Evolutionary conservation across 2,329 filamentous ascomycete genomes (phyloP).

Genomic region (Neoarthrinium moseri): DNA sequence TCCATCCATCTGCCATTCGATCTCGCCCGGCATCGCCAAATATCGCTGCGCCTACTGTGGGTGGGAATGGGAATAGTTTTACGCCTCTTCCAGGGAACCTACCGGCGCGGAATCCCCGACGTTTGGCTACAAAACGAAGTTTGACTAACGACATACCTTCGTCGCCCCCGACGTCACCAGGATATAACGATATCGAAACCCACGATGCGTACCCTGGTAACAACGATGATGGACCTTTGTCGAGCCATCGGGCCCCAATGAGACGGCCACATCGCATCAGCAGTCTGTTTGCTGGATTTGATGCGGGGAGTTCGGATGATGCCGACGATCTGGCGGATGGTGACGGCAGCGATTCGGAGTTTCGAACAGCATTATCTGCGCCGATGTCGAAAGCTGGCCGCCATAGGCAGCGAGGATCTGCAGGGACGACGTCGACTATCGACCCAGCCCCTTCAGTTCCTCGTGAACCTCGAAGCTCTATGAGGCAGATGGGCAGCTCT

Average conservation of each 20-base stretch:
- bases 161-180: slow-evolving; percentile 40
- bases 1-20: slow-evolving; percentile 74
- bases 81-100: slow-evolving; percentile 52
- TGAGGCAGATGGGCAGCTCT: slow-evolving; percentile 33
- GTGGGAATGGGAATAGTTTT: slow-evolving; percentile 41
- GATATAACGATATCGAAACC: slow-evolving; percentile 34
- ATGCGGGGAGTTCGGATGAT: slow-evolving; percentile 68
- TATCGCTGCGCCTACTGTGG: slow-evolving; percentile 25
- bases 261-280: slow-evolving; percentile 73
- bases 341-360: slow-evolving; percentile 67
- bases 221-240: slow-evolving; percentile 76
- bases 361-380: slow-evolving; percentile 63
- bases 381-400: slow-evolving; percentile 49
- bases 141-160: slow-evolving; percentile 45
- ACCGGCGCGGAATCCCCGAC: slow-evolving; percentile 59
- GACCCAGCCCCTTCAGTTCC: slow-evolving; percentile 31
- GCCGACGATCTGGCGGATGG: slow-evolving; percentile 60
- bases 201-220: slow-evolving; percentile 73
- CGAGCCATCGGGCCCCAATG: slow-evolving; percentile 57
- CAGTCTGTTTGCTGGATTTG: slow-evolving; percentile 85
- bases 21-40: slow-evolving; percentile 59
- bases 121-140: slow-evolving; percentile 47
- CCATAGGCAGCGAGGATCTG: slow-evolving; percentile 41
- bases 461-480: slow-evolving; percentile 27
- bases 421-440: slow-evolving; percentile 36